Base-by-base conservation (phyloP, 2,329 filamentous ascomycete genomes). In the Beauveria sp. region DNA sequence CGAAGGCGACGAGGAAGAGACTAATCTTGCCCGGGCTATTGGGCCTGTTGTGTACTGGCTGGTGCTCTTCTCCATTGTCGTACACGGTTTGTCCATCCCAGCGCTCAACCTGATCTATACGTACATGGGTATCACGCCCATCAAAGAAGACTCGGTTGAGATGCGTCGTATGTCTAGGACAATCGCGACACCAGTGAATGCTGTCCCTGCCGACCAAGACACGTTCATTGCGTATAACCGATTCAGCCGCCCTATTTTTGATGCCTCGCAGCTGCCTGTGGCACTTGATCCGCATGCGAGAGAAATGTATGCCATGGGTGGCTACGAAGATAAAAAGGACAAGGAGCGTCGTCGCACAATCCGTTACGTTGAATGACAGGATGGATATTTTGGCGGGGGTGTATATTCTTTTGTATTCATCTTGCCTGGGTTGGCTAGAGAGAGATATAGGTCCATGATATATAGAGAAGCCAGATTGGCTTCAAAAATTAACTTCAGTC, bases 161-260 rank as follows among this genome's bases (percentile, higher is more conserved):
- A 68, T 79, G 14, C 70, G 73, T 10, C 73, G 77, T 30, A 66
- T 70, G 51, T 76, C 75, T 3, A 69, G 74, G 6, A 69, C 70
- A 34, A 70, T 71, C 5, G 71, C 73, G 0, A 68, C 73, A 5
- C 76, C 77, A 0, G 66, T 70, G 14, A 78, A 79, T 61, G 78
- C 77, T 20, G 68, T 76, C 0, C 69, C 72, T 10, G 68, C 65
- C 18, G 74, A 78, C 53, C 61, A 62, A 5, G 67, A 74, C 4
- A 74, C 70, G 4, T 78, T 80, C 55, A 74, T 79, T 42, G 76
- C 76, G 1, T 80, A 78, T 65, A 81, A 81, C 66, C 76, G 79
- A 53, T 81, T 81, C 70, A 78, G 74, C 18, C 69, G 76, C 8
- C 75, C 77, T 22, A 63, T 68, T 0, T 71, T 71, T 40, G 54